Conservation (phyloP, 2,329 filamentous ascomycete species). For the Teratosphaeria epicoccoides region DNA sequence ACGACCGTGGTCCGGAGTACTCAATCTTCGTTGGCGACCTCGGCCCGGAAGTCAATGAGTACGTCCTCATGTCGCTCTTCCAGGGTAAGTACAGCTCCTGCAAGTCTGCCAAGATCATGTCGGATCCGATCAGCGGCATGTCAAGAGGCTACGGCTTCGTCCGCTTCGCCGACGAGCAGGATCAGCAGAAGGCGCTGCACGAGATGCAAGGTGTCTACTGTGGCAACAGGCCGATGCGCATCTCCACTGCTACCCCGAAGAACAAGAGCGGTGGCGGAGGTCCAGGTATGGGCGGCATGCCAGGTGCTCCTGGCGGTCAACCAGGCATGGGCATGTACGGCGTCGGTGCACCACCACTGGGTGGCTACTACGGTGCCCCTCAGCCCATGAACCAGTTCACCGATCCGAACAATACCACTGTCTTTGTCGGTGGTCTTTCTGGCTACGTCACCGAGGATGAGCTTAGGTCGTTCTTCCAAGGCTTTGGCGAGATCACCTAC, state of each 20-base stretch:
- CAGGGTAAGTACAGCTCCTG: constrained; percentile 91
- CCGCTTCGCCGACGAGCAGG: constrained; percentile 86
- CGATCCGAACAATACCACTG: constrained; percentile 98
- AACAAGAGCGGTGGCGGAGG: constrained; percentile 55
- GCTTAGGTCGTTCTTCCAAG: constrained; percentile 99
- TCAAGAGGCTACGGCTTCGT: constrained; percentile 97
- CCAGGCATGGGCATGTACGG: constrained; percentile 53
- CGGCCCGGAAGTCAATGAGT: constrained; percentile 96
- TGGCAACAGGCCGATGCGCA: constrained; percentile 96
- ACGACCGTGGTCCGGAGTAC: constrained; percentile 91
- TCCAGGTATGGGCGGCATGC: constrained; percentile 39
- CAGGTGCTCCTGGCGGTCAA: constrained; percentile 27
- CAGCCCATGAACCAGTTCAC: constrained; percentile 99
- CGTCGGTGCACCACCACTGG: constrained; percentile 58
- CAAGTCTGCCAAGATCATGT: constrained; percentile 99
- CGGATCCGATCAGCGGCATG: constrained; percentile 93
- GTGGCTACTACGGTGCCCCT: constrained; percentile 53
- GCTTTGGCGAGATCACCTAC: constrained; percentile 98
- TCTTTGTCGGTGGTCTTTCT: constrained; percentile 93
- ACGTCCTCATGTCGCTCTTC: constrained; percentile 92
- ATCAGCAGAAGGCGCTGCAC: constrained; percentile 87
- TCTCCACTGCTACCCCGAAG: constrained; percentile 95
- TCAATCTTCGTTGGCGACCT: constrained; percentile 97
- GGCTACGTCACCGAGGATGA: constrained; percentile 99
- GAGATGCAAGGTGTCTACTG: constrained; percentile 99